phyloP scores from a whole-genome alignment of 1,284 basidiomycete species.

The Albatrellus sp. region DNA sequence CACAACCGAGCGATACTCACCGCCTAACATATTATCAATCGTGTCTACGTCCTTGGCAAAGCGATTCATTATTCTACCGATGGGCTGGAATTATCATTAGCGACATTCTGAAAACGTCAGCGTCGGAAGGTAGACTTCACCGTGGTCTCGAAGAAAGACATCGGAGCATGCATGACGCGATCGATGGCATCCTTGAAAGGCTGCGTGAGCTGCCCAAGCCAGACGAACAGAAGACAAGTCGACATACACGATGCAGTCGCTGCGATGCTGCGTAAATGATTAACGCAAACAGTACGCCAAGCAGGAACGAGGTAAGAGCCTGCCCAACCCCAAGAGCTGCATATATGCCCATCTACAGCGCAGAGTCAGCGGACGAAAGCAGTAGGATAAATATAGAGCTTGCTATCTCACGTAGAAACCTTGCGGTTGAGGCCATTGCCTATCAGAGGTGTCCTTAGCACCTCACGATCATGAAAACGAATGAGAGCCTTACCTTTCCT shows the following conservation, averaged over 20 bases:
- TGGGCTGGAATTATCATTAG: conserved; percentile 34
- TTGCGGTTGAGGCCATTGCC: conserved; percentile 37
- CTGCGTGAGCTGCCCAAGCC: conserved; percentile 9
- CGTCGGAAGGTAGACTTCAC: conserved; percentile 15
- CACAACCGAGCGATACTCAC: conserved; percentile 20
- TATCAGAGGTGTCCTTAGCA: conserved; percentile 2
- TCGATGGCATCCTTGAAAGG: conserved; percentile 37
- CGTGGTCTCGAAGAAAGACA: conserved; percentile 86
- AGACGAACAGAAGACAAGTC: not conserved
- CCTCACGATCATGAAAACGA: not conserved
- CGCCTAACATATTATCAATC: conserved; percentile 64
- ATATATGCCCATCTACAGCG: conserved; percentile 52
- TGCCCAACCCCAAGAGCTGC: conserved; percentile 40
- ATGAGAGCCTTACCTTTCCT: conserved; percentile 31
- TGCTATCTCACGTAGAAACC: conserved; percentile 46
- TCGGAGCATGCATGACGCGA: conserved; percentile 64
- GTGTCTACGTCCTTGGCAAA: conserved; percentile 83
- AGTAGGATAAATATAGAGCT: not conserved
- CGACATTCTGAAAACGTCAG: not conserved
- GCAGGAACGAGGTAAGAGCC: conserved; percentile 38
- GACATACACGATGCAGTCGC: conserved; percentile 28
- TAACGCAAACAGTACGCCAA: conserved; percentile 40
- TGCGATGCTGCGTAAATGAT: conserved; percentile 58
- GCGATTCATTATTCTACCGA: conserved; percentile 84
- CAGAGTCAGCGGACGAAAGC: conserved; percentile 3